A percentile compares a stretch with the other conserved stretches of the same genome.
phyloP scores from a whole-genome alignment of 164 flowering plant genomes.

The Santalum album region DNA sequence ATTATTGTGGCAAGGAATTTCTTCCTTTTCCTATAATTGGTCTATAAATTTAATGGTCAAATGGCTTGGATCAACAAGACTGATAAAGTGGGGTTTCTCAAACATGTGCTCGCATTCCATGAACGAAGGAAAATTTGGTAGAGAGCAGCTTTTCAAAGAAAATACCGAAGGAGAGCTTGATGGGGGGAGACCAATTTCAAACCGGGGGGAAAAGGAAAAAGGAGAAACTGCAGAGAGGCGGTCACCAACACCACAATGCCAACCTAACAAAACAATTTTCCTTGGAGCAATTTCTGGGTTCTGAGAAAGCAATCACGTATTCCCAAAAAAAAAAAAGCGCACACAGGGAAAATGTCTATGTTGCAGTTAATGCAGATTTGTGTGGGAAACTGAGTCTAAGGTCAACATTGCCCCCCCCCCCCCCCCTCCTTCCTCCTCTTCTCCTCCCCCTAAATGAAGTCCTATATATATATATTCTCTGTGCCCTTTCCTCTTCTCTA shows the following conservation, averaged over 20 bases:
- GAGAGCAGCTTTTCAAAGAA: not conserved
- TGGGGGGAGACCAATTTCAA: not conserved
- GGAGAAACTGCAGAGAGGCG: slow-evolving; percentile 8
- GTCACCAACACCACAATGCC: slow-evolving; percentile 21
- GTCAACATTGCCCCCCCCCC: slow-evolving; percentile 20
- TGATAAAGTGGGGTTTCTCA: not conserved
- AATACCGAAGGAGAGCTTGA: not conserved
- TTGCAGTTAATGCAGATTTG: slow-evolving; percentile 43
- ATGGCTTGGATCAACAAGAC: too few species aligned
- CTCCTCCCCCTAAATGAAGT: slow-evolving; percentile 3
- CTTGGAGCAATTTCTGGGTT: not conserved
- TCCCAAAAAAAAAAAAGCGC: not conserved
- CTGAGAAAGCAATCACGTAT: not conserved
- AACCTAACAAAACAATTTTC: slow-evolving; percentile 19
- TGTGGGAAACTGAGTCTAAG: slow-evolving; percentile 29
- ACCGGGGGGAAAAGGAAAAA: not conserved
- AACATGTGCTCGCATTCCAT: slow-evolving; percentile 7
- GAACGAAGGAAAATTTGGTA: not conserved
- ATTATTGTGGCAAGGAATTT: too few species aligned
- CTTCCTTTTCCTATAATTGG: too few species aligned
- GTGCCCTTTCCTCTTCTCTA: slow-evolving; percentile 7
- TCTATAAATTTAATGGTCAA: too few species aligned
- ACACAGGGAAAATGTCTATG: not conserved
- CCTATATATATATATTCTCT: slow-evolving; percentile 34
- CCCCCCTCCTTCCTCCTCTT: not conserved